A percentile compares a stretch with the other conserved stretches of the same genome.
Evolutionary conservation across 345 rosid genomes (phyloP).

Genomic region (Draba incana): DNA sequence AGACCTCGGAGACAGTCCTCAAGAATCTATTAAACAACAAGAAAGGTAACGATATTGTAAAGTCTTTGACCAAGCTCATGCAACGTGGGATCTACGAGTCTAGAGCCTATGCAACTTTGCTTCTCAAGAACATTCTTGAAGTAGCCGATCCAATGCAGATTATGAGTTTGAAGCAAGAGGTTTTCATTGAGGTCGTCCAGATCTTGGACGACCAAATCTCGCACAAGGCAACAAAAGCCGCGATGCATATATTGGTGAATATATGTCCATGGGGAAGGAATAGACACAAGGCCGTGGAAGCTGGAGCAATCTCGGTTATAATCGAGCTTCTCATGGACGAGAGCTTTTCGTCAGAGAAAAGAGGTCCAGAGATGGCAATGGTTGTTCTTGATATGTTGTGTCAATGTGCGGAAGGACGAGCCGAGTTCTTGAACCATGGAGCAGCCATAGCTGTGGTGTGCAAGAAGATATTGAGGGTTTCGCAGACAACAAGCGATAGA

Average conservation of each 20-base stretch:
- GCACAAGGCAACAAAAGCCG: conserved; percentile 61
- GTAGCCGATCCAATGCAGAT: conserved; percentile 64
- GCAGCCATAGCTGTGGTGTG: conserved; percentile 75
- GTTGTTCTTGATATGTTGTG: conserved; percentile 60
- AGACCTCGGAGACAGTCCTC: conserved; percentile 63
- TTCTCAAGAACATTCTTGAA: conserved; percentile 49
- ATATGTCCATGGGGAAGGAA: conserved; percentile 72
- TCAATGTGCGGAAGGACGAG: conserved; percentile 78
- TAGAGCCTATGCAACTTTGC: conserved; percentile 46
- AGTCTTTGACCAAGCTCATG: conserved; percentile 59
- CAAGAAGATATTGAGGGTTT: conserved; percentile 76
- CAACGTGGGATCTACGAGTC: conserved; percentile 50
- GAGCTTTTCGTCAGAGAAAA: conserved; percentile 47
- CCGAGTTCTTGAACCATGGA: conserved; percentile 62
- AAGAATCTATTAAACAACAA: conserved; percentile 51
- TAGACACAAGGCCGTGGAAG: conserved; percentile 64
- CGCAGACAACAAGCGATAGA: conserved; percentile 60
- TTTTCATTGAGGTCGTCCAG: conserved; percentile 55
- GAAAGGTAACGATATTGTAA: conserved; percentile 50
- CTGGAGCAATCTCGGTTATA: conserved; percentile 55
- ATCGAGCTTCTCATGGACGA: conserved; percentile 73
- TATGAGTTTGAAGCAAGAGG: conserved; percentile 42
- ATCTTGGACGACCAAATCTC: conserved; percentile 61
- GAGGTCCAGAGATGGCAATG: conserved; percentile 55
- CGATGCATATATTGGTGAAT: conserved; percentile 52